phyloP scores from a whole-genome alignment of 805 yeast genomes.

The Suhomyces pyralidae region DNA sequence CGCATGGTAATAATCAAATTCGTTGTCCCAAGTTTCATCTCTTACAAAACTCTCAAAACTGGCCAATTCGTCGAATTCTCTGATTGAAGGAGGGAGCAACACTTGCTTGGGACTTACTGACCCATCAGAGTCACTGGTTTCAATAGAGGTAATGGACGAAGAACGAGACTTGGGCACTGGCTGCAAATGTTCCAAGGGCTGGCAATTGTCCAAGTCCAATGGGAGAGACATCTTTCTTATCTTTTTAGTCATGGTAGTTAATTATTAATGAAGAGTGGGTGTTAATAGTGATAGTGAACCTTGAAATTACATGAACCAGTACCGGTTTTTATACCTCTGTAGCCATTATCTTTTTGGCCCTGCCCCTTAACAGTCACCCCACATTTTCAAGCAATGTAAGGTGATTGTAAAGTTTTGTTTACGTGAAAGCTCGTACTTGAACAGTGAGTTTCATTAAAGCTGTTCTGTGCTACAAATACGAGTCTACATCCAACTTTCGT shows the following conservation, averaged over 20 bases:
- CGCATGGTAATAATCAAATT: conserved; percentile 66
- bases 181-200: conserved; percentile 35
- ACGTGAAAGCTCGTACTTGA: neutral
- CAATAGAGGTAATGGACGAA: conserved; percentile 38
- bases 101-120: conserved; percentile 20
- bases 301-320: neutral
- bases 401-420: neutral
- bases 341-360: neutral
- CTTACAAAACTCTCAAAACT: conserved; percentile 62
- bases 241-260: conserved; percentile 27
- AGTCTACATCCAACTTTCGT: neutral
- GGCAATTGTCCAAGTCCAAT: conserved; percentile 38
- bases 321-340: neutral
- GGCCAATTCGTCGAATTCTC: conserved; percentile 59
- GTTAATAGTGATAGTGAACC: neutral
- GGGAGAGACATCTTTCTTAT: conserved; percentile 18
- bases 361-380: neutral
- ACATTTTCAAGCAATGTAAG: neutral
- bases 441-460: neutral
- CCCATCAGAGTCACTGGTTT: conserved; percentile 29
- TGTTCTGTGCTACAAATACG: neutral
- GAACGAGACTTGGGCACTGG: conserved; percentile 39
- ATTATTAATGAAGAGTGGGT: neutral
- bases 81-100: conserved; percentile 39
- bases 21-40: conserved; percentile 76